These are phyloP conservation scores for Aphanomyces cochlioides DNA, from an alignment of 352 stramenopile genomes.

Conservation along the genomic window DNA sequence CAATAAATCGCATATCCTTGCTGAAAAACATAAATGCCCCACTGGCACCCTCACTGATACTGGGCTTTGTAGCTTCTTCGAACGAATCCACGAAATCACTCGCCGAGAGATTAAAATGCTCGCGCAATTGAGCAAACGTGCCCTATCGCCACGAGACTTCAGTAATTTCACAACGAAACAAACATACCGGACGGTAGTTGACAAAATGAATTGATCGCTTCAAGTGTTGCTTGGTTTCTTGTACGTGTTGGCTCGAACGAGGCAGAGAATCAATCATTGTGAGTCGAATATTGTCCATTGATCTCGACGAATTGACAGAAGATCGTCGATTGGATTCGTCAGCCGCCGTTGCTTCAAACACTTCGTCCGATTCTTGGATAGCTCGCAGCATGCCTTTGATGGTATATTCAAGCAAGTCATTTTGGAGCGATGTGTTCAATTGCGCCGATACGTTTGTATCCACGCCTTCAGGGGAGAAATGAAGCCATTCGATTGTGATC, in stretches of 20 bases:
- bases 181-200: slow-evolving; percentile 20
- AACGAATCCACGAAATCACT: slow-evolving; percentile 71
- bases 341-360: slow-evolving; percentile 33
- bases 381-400: slow-evolving; percentile 82
- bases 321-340: background rate
- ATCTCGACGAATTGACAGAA: slow-evolving; percentile 11
- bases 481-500: slow-evolving; percentile 62
- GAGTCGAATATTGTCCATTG: slow-evolving; percentile 14
- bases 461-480: slow-evolving; percentile 67
- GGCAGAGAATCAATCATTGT: slow-evolving; percentile 2
- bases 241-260: background rate
- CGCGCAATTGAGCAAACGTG: slow-evolving; percentile 69
- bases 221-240: slow-evolving; percentile 8
- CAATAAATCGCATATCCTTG: slow-evolving; percentile 86
- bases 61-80: slow-evolving; percentile 78
- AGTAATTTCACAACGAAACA: background rate
- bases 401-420: slow-evolving; percentile 88
- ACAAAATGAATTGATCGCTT: slow-evolving; percentile 31
- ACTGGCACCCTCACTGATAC: slow-evolving; percentile 86
- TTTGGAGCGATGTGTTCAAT: slow-evolving; percentile 81
- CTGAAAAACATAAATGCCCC: slow-evolving; percentile 91
- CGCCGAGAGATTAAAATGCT: slow-evolving; percentile 59
- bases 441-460: slow-evolving; percentile 83
- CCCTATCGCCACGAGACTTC: slow-evolving; percentile 14
- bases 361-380: slow-evolving; percentile 64